Evolutionary conservation across 2,329 filamentous ascomycete genomes (phyloP).

Genomic region (Hawksworthiomyces lignivorus): DNA sequence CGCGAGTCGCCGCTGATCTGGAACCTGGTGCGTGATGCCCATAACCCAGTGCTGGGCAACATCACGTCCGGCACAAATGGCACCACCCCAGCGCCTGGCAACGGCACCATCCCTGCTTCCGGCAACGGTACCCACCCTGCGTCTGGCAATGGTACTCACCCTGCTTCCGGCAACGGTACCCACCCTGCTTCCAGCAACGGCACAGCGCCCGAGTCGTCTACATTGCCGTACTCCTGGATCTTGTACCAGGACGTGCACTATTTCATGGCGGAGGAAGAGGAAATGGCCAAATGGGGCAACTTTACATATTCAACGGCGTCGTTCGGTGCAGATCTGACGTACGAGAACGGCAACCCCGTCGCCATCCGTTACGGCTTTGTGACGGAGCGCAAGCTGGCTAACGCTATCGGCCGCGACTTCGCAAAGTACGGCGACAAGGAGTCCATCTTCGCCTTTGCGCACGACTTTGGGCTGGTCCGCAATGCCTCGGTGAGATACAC

Average conservation of each 20-base stretch:
- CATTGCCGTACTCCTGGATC: constrained; percentile 14
- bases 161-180: too few species aligned
- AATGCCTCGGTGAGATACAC: constrained; percentile 58
- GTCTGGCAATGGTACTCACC: too few species aligned
- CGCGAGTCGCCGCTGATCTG: constrained; percentile 57
- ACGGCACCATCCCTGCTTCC: constrained; percentile 24
- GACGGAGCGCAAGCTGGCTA: constrained; percentile 53
- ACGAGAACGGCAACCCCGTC: constrained; percentile 57
- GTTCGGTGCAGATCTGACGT: constrained; percentile 12
- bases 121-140: too few species aligned
- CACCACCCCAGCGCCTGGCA: too few species aligned
- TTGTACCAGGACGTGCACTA: constrained; percentile 9
- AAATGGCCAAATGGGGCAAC: constrained; percentile 46
- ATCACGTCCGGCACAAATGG: too few species aligned
- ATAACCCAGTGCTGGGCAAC: constrained; percentile 25
- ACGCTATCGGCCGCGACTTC: constrained; percentile 58
- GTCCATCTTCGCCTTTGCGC: constrained; percentile 74
- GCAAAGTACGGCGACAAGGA: constrained; percentile 68
- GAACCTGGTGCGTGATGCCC: constrained; percentile 39
- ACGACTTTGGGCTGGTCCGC: constrained; percentile 39
- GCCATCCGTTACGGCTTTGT: constrained; percentile 59
- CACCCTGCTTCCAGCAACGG: too few species aligned
- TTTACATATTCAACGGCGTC: constrained; percentile 15
- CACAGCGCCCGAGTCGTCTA: too few species aligned
- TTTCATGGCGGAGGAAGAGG: constrained; percentile 15